Conservation (phyloP, 345 rosid genomes). For the Mercurialis annua region DNA sequence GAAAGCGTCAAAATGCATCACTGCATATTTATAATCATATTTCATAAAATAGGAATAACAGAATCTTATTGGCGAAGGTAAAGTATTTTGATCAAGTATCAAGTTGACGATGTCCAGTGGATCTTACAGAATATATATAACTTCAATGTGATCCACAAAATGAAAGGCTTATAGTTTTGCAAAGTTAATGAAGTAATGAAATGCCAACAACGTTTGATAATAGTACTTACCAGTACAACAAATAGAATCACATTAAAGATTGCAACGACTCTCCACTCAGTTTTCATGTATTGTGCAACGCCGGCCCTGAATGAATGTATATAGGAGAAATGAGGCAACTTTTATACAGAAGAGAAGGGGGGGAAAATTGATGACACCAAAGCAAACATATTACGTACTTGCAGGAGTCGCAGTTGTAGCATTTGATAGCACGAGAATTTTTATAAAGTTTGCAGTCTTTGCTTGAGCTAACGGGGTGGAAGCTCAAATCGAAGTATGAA, state of each 20-base stretch:
- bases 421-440: slow-evolving; percentile 59
- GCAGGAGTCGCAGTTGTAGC: slow-evolving; percentile 95
- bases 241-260: slow-evolving; percentile 69
- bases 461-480: slow-evolving; percentile 74
- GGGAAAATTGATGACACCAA: neutral
- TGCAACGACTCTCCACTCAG: slow-evolving; percentile 87
- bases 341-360: neutral
- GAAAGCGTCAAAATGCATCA: neutral
- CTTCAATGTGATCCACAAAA: neutral
- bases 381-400: slow-evolving; percentile 45
- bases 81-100: neutral
- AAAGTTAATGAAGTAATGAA: neutral
- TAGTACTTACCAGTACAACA: slow-evolving; percentile 59
- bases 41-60: neutral
- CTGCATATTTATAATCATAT: neutral
- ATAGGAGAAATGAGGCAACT: slow-evolving; percentile 6
- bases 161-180: neutral
- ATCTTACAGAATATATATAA: neutral
- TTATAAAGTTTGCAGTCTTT: slow-evolving; percentile 83
- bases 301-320: slow-evolving; percentile 59
- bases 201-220: neutral
- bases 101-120: neutral
- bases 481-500: slow-evolving; percentile 80
- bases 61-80: neutral
- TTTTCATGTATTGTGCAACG: slow-evolving; percentile 95